Evolutionary conservation across 2,329 filamentous ascomycete genomes (phyloP).

Genomic region (Fusarium tuaranense): DNA sequence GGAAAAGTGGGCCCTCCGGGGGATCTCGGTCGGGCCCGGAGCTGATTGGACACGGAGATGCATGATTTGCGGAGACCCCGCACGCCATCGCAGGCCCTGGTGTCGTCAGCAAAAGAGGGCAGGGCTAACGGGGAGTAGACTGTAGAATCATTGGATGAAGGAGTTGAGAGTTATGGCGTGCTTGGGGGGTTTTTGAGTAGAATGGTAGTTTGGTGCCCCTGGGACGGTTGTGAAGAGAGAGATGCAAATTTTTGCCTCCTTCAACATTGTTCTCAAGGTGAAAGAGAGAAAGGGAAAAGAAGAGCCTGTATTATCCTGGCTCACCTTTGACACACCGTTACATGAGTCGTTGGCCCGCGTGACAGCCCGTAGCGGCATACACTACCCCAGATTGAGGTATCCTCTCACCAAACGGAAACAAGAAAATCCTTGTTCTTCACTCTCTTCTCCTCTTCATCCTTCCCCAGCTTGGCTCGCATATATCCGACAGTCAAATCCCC

Average conservation of each 20-base stretch:
- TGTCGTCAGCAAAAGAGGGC: slow-evolving; percentile 31
- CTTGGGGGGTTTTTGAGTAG: slow-evolving; percentile 5
- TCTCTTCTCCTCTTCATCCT: not conserved
- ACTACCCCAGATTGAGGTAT: slow-evolving; percentile 12
- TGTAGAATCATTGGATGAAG: slow-evolving; percentile 35
- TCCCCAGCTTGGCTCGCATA: not conserved
- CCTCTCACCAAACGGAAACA: not conserved
- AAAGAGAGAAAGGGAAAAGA: not conserved
- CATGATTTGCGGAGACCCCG: slow-evolving; percentile 37
- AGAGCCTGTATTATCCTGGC: not conserved
- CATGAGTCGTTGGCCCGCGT: slow-evolving; percentile 8
- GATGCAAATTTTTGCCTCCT: not conserved
- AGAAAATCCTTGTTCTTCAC: not conserved
- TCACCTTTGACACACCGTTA: not conserved
- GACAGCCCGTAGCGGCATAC: slow-evolving; percentile 1
- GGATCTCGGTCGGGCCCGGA: slow-evolving; percentile 29
- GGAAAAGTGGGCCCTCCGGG: slow-evolving; percentile 9
- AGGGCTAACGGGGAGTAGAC: slow-evolving; percentile 21
- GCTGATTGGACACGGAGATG: slow-evolving; percentile 20
- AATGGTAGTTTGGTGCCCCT: not conserved
- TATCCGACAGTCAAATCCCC: not conserved
- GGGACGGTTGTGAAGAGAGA: not conserved
- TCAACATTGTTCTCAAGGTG: not conserved
- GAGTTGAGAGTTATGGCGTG: slow-evolving; percentile 34
- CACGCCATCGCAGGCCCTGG: slow-evolving; percentile 38